phyloP scores from a whole-genome alignment of 352 stramenopile genomes.

The Chrysophaeum taylorii region DNA sequence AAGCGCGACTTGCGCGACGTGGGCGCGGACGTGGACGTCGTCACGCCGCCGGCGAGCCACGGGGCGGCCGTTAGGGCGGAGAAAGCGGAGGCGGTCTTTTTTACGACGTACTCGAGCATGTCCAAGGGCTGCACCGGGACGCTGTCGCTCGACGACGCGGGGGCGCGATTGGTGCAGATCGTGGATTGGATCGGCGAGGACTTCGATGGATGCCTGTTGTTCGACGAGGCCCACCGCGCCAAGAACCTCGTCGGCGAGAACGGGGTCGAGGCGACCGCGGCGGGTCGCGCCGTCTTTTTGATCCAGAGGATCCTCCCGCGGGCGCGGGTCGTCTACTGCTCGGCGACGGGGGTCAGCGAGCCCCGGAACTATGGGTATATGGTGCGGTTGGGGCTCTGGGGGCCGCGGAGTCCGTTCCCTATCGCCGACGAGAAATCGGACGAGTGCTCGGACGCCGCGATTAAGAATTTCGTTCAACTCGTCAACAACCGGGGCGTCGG shows the following conservation, averaged over 20 bases:
- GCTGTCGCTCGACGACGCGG: too few species aligned
- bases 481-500: conserved; percentile 50
- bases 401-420: conserved; percentile 12
- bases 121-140: conserved; percentile 1
- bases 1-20: conserved; percentile 28
- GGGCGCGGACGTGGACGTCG: conserved; percentile 18
- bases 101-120: conserved; percentile 30
- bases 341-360: conserved; percentile 53
- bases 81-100: conserved; percentile 26
- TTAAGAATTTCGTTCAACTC: conserved; percentile 41
- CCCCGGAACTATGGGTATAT: conserved; percentile 60
- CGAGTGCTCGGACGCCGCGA: conserved; percentile 13
- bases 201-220: conserved; percentile 49
- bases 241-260: conserved; percentile 50
- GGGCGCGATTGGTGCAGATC: conserved; percentile 37
- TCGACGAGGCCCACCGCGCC: conserved; percentile 60
- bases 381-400: conserved; percentile 54
- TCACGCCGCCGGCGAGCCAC: background rate
- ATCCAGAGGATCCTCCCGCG: conserved; percentile 48
- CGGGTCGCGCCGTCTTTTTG: conserved; percentile 42
- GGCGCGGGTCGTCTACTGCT: conserved; percentile 59
- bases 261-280: conserved; percentile 34
- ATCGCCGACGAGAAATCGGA: background rate
- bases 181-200: conserved; percentile 43
- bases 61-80: background rate